A percentile compares a stretch with the other conserved stretches of the same genome.
phyloP scores from a whole-genome alignment of 2,329 filamentous ascomycete species.

The Aureobasidium uvarum region DNA sequence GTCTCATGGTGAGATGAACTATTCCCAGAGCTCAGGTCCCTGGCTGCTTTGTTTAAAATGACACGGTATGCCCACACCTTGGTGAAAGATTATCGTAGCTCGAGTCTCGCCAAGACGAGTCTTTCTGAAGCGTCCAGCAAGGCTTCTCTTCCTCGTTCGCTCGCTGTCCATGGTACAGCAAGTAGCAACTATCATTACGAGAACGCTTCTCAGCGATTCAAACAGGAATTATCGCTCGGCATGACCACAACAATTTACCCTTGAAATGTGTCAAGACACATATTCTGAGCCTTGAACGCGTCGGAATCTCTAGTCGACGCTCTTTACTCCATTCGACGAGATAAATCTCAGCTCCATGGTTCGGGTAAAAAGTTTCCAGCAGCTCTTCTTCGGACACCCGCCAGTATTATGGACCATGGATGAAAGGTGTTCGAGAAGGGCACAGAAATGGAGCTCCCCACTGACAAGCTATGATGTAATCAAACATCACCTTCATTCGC shows the following conservation, averaged over 20 bases:
- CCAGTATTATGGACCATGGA: background rate
- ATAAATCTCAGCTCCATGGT: background rate
- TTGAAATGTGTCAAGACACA: background rate
- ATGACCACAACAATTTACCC: background rate
- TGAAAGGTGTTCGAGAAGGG: background rate
- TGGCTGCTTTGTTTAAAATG: too few relatives aligned
- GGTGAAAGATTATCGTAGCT: too few relatives aligned
- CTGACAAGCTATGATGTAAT: slow-evolving; percentile 10
- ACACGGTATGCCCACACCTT: too few relatives aligned
- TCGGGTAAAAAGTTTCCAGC: background rate
- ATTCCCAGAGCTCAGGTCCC: too few relatives aligned
- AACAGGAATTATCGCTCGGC: too few relatives aligned
- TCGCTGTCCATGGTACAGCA: too few relatives aligned
- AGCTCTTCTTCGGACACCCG: background rate
- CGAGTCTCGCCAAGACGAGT: too few relatives aligned
- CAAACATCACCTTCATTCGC: background rate
- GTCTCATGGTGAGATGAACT: too few relatives aligned
- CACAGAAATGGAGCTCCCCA: background rate
- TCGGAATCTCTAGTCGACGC: background rate
- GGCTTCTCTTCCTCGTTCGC: too few relatives aligned
- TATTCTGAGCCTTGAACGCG: background rate
- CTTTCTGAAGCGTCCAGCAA: too few relatives aligned
- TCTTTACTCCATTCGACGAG: background rate
- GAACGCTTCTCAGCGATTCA: too few relatives aligned
- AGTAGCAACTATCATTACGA: too few relatives aligned